phyloP scores from a whole-genome alignment of 108 stramenopile genomes.

The Bacterosira constricta region DNA sequence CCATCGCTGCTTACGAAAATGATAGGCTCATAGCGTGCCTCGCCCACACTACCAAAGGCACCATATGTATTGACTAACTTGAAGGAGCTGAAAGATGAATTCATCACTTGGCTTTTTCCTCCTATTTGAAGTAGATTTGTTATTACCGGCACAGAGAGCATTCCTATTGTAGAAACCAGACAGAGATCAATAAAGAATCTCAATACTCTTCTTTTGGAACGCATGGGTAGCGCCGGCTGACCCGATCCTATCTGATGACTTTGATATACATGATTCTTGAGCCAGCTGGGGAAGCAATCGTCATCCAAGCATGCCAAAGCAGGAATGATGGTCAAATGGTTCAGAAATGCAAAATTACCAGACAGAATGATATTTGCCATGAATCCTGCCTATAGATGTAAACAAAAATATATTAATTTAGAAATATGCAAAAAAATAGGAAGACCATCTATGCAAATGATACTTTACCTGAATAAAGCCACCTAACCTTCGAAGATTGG shows the following conservation, averaged over 20 bases:
- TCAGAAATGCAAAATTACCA: conserved; percentile 85
- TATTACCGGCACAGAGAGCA: conserved; percentile 56
- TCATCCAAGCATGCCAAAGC: conserved; percentile 81
- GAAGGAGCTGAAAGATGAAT: conserved; percentile 62
- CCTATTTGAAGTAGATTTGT: conserved; percentile 54
- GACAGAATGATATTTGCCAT: conserved; percentile 72
- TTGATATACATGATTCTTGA: conserved; percentile 15
- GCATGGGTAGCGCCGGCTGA: background rate
- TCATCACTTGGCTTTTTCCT: conserved; percentile 64
- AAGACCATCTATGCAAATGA: background rate
- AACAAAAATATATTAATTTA: background rate
- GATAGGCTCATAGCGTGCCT: conserved; percentile 64
- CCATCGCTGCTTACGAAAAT: conserved; percentile 55
- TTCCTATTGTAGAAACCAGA: conserved; percentile 44
- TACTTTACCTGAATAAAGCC: conserved; percentile 50
- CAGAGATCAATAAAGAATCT: conserved; percentile 33
- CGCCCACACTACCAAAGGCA: conserved; percentile 70
- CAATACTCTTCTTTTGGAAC: conserved; percentile 1
- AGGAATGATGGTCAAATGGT: conserved; percentile 81
- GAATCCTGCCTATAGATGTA: conserved; percentile 44
- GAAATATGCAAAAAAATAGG: background rate
- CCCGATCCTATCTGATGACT: background rate
- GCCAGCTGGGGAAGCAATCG: conserved; percentile 44
- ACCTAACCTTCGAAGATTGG: conserved; percentile 43
- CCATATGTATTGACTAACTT: conserved; percentile 81